Conservation (phyloP, 2,329 filamentous ascomycete genomes). For the Cordyceps cicadae region DNA sequence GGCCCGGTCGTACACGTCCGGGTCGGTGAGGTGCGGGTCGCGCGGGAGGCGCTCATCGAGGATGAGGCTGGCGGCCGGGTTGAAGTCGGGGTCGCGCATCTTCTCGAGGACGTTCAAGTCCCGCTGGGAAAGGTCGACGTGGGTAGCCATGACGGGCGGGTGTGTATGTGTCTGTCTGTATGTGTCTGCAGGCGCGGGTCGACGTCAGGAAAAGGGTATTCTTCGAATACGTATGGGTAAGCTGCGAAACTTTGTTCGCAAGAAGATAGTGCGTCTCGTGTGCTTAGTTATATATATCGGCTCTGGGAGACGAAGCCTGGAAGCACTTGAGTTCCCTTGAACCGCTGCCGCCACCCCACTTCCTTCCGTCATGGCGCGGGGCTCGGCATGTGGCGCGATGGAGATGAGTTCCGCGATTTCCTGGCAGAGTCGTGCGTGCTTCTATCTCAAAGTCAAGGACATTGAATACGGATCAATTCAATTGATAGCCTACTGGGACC, state of each 20-base stretch:
- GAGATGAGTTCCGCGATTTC: background rate
- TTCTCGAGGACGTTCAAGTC: slow-evolving; percentile 57
- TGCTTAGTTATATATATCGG: background rate
- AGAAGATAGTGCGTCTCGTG: background rate
- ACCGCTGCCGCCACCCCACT: slow-evolving; percentile 1
- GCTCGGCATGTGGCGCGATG: background rate
- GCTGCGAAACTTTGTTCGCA: background rate
- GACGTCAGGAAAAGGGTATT: background rate
- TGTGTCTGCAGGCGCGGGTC: background rate
- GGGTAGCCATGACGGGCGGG: slow-evolving; percentile 37
- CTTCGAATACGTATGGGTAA: background rate
- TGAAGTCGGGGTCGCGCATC: slow-evolving; percentile 58
- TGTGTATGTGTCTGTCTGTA: background rate
- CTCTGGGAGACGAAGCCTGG: background rate
- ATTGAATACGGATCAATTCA: background rate
- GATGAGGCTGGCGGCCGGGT: slow-evolving; percentile 45
- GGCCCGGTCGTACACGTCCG: slow-evolving; percentile 41
- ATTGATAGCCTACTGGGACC: background rate
- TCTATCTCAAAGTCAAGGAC: too few species aligned
- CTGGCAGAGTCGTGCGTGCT: background rate
- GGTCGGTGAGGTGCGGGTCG: slow-evolving; percentile 49
- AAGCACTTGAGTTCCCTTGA: background rate
- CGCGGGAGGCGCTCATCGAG: slow-evolving; percentile 47
- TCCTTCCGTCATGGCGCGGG: slow-evolving; percentile 6
- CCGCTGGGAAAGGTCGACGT: slow-evolving; percentile 42